A percentile compares a stretch with the other conserved stretches of the same genome.
Evolutionary conservation across 2,329 filamentous ascomycete species (phyloP).

Genomic region (Tolypocladium amazonense): DNA sequence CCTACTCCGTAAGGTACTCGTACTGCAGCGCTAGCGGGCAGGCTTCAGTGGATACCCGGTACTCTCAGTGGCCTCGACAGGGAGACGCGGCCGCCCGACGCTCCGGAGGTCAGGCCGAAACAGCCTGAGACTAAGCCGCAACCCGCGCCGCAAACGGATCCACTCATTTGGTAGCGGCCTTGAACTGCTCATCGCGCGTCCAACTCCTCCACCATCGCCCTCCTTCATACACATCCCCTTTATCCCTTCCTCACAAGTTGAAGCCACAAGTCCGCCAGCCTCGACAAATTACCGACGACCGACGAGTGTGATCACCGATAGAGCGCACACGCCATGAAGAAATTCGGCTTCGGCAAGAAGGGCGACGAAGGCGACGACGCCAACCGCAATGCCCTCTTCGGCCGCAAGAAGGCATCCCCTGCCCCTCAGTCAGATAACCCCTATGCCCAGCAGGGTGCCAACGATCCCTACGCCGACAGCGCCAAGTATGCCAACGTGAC

Average conservation of each 20-base stretch:
- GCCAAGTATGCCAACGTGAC: constrained; percentile 34
- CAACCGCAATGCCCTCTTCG: constrained; percentile 40
- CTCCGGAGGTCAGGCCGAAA: not conserved
- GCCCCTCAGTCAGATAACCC: constrained; percentile 41
- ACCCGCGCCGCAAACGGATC: not conserved
- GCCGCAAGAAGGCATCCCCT: constrained; percentile 40
- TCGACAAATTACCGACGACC: not conserved
- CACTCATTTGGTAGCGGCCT: not conserved
- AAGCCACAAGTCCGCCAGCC: not conserved
- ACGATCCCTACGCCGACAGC: constrained; percentile 43
- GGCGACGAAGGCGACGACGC: constrained; percentile 36
- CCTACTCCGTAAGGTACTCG: too few relatives aligned
- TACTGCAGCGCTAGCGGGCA: not conserved
- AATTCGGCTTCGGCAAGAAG: constrained; percentile 50
- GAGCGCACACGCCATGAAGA: constrained; percentile 36
- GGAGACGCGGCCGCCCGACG: not conserved
- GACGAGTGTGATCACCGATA: not conserved
- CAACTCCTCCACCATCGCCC: not conserved
- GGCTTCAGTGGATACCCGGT: not conserved
- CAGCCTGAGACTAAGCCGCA: not conserved
- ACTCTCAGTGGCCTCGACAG: not conserved
- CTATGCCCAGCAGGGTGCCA: constrained; percentile 41
- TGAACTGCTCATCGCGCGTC: not conserved
- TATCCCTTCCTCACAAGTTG: not conserved
- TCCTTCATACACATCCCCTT: not conserved